A percentile compares a stretch with the other conserved stretches of the same genome.
Evolutionary conservation across 1,139 yeast species (phyloP).

Genomic region (Nakaseomyces glabratus): DNA sequence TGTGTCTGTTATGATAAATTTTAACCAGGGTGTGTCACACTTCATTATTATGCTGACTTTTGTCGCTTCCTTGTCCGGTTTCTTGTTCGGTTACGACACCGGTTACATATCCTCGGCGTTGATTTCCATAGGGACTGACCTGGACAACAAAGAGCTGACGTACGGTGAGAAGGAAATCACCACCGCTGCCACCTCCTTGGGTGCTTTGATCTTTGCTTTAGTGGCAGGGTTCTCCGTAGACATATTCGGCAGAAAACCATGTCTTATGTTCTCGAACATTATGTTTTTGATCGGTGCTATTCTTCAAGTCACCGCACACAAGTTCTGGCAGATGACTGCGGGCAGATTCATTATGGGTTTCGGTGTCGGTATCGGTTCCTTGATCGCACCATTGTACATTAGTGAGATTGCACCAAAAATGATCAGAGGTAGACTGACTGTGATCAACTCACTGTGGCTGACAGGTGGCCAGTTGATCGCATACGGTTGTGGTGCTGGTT

Average conservation of each 20-base stretch:
- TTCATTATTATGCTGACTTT: slow-evolving; percentile 63
- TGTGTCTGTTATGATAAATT: slow-evolving; percentile 35
- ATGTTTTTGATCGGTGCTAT: slow-evolving; percentile 76
- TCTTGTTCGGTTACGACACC: slow-evolving; percentile 94
- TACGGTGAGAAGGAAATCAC: slow-evolving; percentile 78
- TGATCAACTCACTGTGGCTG: slow-evolving; percentile 38
- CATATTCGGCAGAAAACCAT: slow-evolving; percentile 69
- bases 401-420: slow-evolving; percentile 87
- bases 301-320: slow-evolving; percentile 68
- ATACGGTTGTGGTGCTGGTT: slow-evolving; percentile 87
- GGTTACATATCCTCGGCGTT: slow-evolving; percentile 91
- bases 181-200: slow-evolving; percentile 91
- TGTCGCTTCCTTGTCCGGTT: slow-evolving; percentile 84
- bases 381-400: slow-evolving; percentile 83
- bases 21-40: slow-evolving; percentile 46
- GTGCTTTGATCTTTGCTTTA: slow-evolving; percentile 74
- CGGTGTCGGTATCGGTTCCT: slow-evolving; percentile 91
- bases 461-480: slow-evolving; percentile 92
- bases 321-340: slow-evolving; percentile 83
- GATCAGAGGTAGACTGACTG: slow-evolving; percentile 78
- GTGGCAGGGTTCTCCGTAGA: slow-evolving; percentile 78
- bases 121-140: slow-evolving; percentile 72
- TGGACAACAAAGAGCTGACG: slow-evolving; percentile 46
- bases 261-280: slow-evolving; percentile 68
- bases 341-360: slow-evolving; percentile 91